Conservation (phyloP, 805 yeast genomes). For the Lachancea lanzarotensis region DNA sequence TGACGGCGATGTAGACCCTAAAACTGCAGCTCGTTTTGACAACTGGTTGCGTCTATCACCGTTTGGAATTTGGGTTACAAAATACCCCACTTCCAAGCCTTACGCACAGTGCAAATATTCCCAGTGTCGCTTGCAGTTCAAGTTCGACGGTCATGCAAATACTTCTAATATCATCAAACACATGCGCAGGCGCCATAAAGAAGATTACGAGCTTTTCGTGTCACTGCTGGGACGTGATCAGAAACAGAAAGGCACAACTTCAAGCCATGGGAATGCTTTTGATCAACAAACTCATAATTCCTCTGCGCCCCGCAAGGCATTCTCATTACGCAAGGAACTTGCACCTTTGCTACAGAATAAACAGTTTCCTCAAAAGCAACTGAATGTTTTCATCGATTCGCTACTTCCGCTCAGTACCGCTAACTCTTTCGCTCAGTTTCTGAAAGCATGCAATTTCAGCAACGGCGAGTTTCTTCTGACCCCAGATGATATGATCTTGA, state of each 20-base stretch:
- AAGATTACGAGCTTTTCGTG: constrained; percentile 12
- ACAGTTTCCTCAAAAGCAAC: constrained; percentile 7
- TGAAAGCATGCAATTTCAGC: constrained; percentile 9
- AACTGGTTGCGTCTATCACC: constrained; percentile 14
- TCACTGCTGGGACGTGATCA: constrained; percentile 6
- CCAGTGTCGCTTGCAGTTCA: constrained; percentile 11
- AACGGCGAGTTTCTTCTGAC: constrained; percentile 6
- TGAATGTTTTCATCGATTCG: constrained; percentile 11
- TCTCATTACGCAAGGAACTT: constrained; percentile 10
- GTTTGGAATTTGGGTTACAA: constrained; percentile 15
- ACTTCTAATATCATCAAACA: constrained; percentile 12
- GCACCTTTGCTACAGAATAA: constrained; percentile 8
- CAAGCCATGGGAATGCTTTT: neutral
- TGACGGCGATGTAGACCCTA: constrained; percentile 3
- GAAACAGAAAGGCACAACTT: constrained; percentile 4
- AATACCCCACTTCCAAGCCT: constrained; percentile 9
- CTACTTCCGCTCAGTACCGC: constrained; percentile 11
- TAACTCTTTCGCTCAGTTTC: constrained; percentile 7
- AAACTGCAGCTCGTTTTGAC: constrained; percentile 8
- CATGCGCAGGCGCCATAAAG: constrained; percentile 10
- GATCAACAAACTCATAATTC: constrained; percentile 1
- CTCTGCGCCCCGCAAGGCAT: constrained; percentile 8
- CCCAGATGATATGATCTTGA: constrained; percentile 8
- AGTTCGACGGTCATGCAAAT: constrained; percentile 12
- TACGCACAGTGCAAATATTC: constrained; percentile 13